Percentiles rank a stretch among this genome's conserved stretches.
These are phyloP conservation scores for Naumovozyma dairenensis DNA, from an alignment of 805 yeast species.

Conservation along the genomic window DNA sequence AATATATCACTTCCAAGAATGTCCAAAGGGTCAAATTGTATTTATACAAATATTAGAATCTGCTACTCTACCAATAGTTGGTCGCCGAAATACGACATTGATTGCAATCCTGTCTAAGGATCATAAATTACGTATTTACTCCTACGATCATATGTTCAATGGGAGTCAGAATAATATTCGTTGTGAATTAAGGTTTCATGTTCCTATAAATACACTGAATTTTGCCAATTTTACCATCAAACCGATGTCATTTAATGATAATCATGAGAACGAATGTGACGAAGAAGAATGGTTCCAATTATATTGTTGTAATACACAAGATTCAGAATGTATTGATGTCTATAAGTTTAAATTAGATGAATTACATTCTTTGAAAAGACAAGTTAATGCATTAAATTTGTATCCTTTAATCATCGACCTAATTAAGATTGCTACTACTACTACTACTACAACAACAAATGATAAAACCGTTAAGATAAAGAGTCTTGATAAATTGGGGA, in stretches of 20 bases:
- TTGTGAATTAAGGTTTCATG: constrained; percentile 10
- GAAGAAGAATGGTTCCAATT: constrained; percentile 9
- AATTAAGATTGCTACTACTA: too few relatives aligned
- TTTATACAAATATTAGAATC: constrained; percentile 11
- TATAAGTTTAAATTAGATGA: constrained; percentile 13
- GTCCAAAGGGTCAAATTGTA: constrained; percentile 11
- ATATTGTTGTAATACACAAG: constrained; percentile 24
- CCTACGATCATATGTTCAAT: not conserved
- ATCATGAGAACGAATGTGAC: too few relatives aligned
- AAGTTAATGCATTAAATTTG: constrained; percentile 15
- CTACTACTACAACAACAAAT: not conserved
- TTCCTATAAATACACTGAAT: constrained; percentile 27
- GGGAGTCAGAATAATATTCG: not conserved
- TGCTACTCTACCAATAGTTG: too few relatives aligned
- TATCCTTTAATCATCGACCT: constrained; percentile 6
- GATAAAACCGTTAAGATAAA: not conserved
- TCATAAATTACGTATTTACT: constrained; percentile 17
- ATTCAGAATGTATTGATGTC: constrained; percentile 23
- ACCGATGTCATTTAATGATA: too few relatives aligned
- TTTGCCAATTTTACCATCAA: constrained; percentile 22
- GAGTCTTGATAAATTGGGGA: constrained; percentile 21
- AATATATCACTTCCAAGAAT: constrained; percentile 3
- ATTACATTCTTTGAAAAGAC: constrained; percentile 16
- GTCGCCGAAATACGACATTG: constrained; percentile 3
- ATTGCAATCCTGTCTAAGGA: constrained; percentile 19